phyloP scores from a whole-genome alignment of 371 early-diverging fungal genomes.

The Cladochytrium tenue region DNA sequence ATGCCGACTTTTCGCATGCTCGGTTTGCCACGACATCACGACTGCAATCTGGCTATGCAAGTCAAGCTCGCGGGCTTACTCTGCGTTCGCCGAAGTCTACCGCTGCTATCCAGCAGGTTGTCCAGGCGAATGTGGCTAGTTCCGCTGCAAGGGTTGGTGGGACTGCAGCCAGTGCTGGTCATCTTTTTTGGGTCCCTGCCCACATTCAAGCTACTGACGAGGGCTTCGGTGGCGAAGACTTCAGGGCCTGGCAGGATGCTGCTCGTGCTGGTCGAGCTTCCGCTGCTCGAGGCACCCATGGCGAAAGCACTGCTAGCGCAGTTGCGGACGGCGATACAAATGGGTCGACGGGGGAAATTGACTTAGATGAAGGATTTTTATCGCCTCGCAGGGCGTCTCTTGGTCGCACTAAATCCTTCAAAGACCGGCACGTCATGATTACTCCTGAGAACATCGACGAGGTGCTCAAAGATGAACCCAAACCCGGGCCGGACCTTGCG shows the following conservation, averaged over 20 bases:
- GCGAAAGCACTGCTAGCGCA: not conserved
- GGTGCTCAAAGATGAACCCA: not conserved
- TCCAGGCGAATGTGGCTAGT: not conserved
- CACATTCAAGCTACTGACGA: slow-evolving; percentile 4
- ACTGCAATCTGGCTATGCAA: not conserved
- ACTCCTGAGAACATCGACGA: slow-evolving; percentile 25
- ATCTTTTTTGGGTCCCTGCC: slow-evolving; percentile 13
- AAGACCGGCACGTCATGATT: slow-evolving; percentile 38
- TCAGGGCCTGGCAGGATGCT: not conserved
- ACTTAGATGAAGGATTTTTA: not conserved
- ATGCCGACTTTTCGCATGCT: not conserved
- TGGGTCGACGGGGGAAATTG: not conserved
- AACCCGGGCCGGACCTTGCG: not conserved
- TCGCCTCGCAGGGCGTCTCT: not conserved
- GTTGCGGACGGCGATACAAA: not conserved
- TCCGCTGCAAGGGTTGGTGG: not conserved
- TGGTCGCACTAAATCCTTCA: slow-evolving; percentile 32
- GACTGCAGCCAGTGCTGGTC: not conserved
- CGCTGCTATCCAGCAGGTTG: not conserved
- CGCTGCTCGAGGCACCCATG: not conserved
- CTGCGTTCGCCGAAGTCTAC: not conserved
- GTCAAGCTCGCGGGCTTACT: not conserved
- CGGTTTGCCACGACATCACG: not conserved
- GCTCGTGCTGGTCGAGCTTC: not conserved
- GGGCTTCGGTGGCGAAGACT: not conserved